phyloP scores from a whole-genome alignment of 2,329 filamentous ascomycete species.

The Nigrospora osmanthi region DNA sequence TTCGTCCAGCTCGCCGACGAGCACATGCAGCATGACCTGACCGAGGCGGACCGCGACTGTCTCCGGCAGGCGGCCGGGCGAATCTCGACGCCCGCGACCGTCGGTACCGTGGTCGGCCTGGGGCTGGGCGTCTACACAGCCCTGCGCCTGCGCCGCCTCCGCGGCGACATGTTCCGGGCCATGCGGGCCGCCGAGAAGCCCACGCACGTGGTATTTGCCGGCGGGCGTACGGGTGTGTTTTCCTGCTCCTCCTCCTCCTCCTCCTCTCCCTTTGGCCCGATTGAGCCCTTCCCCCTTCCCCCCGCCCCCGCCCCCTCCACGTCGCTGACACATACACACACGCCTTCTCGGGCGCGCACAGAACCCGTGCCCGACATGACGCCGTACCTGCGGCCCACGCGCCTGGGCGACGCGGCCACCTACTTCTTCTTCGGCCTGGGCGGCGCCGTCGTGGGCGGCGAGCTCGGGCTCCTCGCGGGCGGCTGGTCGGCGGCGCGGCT shows the following conservation, averaged over 20 bases:
- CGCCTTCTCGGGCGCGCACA: slow-evolving; percentile 20
- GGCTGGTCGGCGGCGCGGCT: slow-evolving; percentile 42
- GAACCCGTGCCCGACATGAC: slow-evolving; percentile 56
- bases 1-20: slow-evolving; percentile 46
- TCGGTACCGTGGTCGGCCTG: slow-evolving; percentile 54
- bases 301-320: too few relatives aligned
- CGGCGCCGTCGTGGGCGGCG: slow-evolving; percentile 57
- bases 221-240: slow-evolving; percentile 45
- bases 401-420: slow-evolving; percentile 51
- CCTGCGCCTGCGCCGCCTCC: slow-evolving; percentile 44
- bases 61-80: slow-evolving; percentile 47
- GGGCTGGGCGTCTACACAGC: slow-evolving; percentile 51
- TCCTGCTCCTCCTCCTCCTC: not conserved
- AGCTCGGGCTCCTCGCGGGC: slow-evolving; percentile 52
- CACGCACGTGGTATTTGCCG: slow-evolving; percentile 51
- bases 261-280: too few relatives aligned
- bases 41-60: slow-evolving; percentile 48
- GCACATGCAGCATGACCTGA: slow-evolving; percentile 46
- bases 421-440: slow-evolving; percentile 56
- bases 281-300: too few relatives aligned
- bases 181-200: slow-evolving; percentile 56
- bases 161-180: slow-evolving; percentile 51
- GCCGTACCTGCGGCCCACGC: slow-evolving; percentile 46
- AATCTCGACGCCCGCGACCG: slow-evolving; percentile 43
- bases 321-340: too few relatives aligned